phyloP scores from a whole-genome alignment of 1,284 basidiomycete species.

The Irpex lacteus region DNA sequence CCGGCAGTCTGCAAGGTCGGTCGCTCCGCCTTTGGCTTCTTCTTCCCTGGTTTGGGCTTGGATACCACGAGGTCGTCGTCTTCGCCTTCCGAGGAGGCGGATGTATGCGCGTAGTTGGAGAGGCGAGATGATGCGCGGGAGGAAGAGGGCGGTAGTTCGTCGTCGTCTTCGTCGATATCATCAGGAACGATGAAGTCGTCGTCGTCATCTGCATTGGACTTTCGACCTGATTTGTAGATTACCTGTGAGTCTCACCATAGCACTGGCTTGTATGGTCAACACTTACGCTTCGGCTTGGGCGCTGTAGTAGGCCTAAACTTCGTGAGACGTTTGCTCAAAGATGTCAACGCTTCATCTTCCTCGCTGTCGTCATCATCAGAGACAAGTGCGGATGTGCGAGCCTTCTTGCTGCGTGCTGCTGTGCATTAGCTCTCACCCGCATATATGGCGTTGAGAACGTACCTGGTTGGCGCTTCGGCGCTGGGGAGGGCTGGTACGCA shows the following conservation, averaged over 20 bases:
- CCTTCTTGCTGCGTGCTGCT: conserved; percentile 45
- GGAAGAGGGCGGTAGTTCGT: conserved; percentile 30
- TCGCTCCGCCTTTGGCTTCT: conserved; percentile 25
- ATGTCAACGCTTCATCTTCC: conserved; percentile 32
- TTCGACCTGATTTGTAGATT: conserved; percentile 30
- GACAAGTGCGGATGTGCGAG: conserved; percentile 42
- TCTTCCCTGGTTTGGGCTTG: conserved; percentile 25
- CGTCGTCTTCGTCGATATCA: conserved; percentile 37
- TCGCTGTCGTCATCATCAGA: conserved; percentile 45
- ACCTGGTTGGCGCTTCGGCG: conserved; percentile 10
- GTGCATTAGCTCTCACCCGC: neutral
- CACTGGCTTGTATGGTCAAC: neutral
- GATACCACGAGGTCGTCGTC: conserved; percentile 16
- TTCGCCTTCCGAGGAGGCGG: conserved; percentile 29
- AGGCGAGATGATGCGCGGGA: conserved; percentile 38
- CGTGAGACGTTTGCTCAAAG: conserved; percentile 57
- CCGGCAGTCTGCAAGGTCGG: conserved; percentile 28
- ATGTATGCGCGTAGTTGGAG: conserved; percentile 40
- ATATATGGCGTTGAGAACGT: neutral
- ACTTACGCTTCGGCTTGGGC: conserved; percentile 36
- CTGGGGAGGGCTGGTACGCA: conserved; percentile 23
- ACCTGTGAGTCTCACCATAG: neutral
- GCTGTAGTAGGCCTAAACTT: conserved; percentile 62
- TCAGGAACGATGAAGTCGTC: conserved; percentile 71
- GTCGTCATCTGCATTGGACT: conserved; percentile 45